A percentile compares a stretch with the other conserved stretches of the same genome.
Evolutionary conservation across 306 rosid species (phyloP).

Genomic region (Ochetophila trinervis): DNA sequence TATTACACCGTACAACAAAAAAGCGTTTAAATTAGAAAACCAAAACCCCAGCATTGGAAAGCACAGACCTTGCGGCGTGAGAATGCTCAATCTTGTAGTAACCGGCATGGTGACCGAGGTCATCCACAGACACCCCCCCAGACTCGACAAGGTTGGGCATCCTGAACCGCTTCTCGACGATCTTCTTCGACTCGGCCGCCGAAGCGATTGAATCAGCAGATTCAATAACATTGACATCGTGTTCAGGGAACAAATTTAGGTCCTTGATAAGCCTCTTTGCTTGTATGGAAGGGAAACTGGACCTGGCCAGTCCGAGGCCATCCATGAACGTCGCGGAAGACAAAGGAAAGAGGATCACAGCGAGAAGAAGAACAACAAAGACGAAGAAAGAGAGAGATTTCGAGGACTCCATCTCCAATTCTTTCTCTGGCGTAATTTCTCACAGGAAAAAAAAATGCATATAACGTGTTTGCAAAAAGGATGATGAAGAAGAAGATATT

Average conservation of each 20-base stretch:
- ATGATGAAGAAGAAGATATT: background rate
- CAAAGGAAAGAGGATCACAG: conserved; percentile 30
- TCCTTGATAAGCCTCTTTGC: conserved; percentile 55
- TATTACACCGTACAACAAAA: background rate
- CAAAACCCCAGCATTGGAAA: background rate
- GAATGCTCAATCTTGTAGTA: conserved; percentile 80
- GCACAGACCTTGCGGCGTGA: conserved; percentile 58
- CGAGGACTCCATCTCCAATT: conserved; percentile 33
- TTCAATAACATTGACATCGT: conserved; percentile 54
- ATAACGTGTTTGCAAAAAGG: background rate
- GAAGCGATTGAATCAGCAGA: conserved; percentile 4
- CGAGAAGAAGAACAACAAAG: background rate
- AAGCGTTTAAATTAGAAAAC: background rate
- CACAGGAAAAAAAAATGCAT: background rate
- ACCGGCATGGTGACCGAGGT: conserved; percentile 90
- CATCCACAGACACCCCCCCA: conserved; percentile 51
- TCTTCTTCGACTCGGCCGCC: conserved; percentile 17
- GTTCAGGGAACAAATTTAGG: conserved; percentile 67
- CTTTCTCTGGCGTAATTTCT: background rate
- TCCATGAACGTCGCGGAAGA: conserved; percentile 27
- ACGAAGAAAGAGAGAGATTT: conserved; percentile 18
- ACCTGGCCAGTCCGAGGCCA: conserved; percentile 19
- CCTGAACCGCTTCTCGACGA: conserved; percentile 66
- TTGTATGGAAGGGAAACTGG: conserved; percentile 42
- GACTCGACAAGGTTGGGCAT: conserved; percentile 54